Base-by-base conservation (phyloP, 441 rosid species). In the Brassica hybrid region DNA sequence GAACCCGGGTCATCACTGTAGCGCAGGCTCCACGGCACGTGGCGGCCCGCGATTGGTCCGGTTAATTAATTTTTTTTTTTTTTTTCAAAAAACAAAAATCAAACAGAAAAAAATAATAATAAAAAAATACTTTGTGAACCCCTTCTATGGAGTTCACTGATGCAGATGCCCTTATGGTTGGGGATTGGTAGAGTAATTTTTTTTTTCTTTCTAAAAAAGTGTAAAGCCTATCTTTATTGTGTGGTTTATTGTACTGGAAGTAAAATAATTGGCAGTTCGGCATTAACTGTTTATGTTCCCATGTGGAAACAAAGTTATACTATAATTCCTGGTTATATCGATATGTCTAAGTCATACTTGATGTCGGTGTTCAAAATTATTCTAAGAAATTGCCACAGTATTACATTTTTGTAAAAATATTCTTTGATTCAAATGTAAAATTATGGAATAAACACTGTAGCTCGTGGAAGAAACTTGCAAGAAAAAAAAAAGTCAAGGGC, bases 201-300 rank as follows among this genome's bases (percentile, higher is more conserved):
- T 9, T 10, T 57, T 45, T 12, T 45, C 52, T 45, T 45, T 45
- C 52, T 5, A 50, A 8, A 50, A 50, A n/a, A 50, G 56, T 50
- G 56, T 50, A 50, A 50, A 50, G 17, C 56, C 56, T 50, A 50
- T 50, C 56, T 50, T 30, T 50, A n/a, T 50, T n/a, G 56, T 50
- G 56, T 50, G 56, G 56, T 50, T 50, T 50, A 48, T 13, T 48
- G 54, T 48, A 48, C 1, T 48, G 18, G 56, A 6, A 50, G 56
- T 50, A 50, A 50, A 50, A 50, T 50, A 30, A 30, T 30, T 45
- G 52, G 52, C 52, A 50, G 17, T 4, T 13, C 52, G 52, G 16
- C 16, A 45, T 45, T 62, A 61, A 67, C 74, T 72, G 65, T 50
- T 23, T 67, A 59, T 78, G 77, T 60, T 73, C 77, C 69, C 70